phyloP scores from a whole-genome alignment of 2,329 filamentous ascomycete species.

The Bipolaris cookei region DNA sequence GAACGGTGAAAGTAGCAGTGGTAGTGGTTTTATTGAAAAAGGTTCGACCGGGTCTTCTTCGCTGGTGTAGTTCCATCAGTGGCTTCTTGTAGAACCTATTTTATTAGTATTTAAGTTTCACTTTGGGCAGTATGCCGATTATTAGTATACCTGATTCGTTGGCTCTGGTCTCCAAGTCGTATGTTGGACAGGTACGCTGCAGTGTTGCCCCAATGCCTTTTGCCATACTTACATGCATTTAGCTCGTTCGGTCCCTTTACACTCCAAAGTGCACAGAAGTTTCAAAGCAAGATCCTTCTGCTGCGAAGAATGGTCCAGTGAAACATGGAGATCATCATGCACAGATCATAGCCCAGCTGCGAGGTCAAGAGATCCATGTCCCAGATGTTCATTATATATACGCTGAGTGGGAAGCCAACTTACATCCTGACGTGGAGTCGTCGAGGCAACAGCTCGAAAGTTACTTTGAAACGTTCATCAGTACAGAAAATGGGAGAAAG shows the following conservation, averaged over 20 bases:
- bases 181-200: slow-evolving; percentile 2
- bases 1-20: not conserved
- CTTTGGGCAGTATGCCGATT: slow-evolving; percentile 1
- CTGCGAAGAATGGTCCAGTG: not conserved
- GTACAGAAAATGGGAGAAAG: slow-evolving; percentile 7
- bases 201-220: not conserved
- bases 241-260: slow-evolving; percentile 2
- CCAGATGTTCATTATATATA: slow-evolving; percentile 14
- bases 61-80: not conserved
- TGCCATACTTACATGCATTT: not conserved
- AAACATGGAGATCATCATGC: slow-evolving; percentile 4
- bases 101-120: not conserved
- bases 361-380: slow-evolving; percentile 12
- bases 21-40: slow-evolving; percentile 1
- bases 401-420: slow-evolving; percentile 7
- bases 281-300: not conserved
- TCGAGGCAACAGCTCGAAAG: slow-evolving; percentile 9
- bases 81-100: not conserved
- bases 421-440: slow-evolving; percentile 6
- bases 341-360: slow-evolving; percentile 7
- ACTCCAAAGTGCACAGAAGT: not conserved
- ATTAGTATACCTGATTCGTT: slow-evolving; percentile 1
- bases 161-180: not conserved
- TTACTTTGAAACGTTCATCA: slow-evolving; percentile 10
- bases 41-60: too few species aligned